These are phyloP conservation scores for Salix viminalis DNA, from an alignment of 345 rosid genomes.

Conservation along the genomic window DNA sequence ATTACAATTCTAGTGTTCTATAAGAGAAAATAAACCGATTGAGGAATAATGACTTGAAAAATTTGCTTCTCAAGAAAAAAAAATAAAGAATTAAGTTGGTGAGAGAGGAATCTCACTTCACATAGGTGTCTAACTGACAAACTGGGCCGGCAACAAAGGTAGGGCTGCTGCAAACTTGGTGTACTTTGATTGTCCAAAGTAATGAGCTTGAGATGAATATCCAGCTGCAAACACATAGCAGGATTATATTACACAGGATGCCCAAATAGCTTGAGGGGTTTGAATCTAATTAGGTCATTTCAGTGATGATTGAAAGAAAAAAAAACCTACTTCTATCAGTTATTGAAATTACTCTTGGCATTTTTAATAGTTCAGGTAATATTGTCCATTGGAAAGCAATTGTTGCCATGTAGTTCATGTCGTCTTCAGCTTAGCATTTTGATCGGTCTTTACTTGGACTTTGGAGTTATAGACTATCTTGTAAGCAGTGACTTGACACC, in stretches of 20 bases:
- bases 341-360: background rate
- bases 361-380: background rate
- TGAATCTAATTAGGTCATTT: constrained; percentile 1
- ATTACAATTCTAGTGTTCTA: background rate
- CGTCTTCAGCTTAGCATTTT: background rate
- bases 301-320: constrained; percentile 1
- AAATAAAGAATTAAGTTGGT: background rate
- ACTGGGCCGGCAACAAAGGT: constrained; percentile 26
- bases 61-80: background rate
- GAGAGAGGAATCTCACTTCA: constrained; percentile 18
- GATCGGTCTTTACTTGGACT: background rate
- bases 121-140: constrained; percentile 21
- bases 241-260: constrained; percentile 2
- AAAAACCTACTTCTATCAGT: background rate
- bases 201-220: constrained; percentile 26
- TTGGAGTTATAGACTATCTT: background rate
- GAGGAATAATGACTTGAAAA: background rate
- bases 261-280: background rate
- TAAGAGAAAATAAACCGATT: background rate
- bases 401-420: background rate
- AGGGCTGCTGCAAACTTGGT: constrained; percentile 25
- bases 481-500: background rate
- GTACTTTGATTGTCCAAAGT: constrained; percentile 12
- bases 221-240: constrained; percentile 23
- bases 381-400: background rate